These are phyloP conservation scores for Globisporangium abappressorium DNA, from an alignment of 352 stramenopile species.

Conservation along the genomic window DNA sequence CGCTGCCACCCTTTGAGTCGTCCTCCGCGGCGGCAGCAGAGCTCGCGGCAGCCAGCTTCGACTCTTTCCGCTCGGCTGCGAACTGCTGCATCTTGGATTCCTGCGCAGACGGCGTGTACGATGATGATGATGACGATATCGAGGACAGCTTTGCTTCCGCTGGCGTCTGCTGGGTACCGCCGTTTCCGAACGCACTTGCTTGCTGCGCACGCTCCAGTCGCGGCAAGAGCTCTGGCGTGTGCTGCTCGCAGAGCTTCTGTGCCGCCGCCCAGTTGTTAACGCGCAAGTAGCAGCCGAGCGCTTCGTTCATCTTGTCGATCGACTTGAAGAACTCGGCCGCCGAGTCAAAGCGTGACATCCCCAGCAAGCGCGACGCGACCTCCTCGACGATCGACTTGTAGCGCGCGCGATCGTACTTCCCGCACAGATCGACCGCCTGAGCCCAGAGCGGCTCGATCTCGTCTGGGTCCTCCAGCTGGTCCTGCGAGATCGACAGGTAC, in stretches of 20 bases:
- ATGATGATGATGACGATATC: slow-evolving; percentile 22
- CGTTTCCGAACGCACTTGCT: slow-evolving; percentile 67
- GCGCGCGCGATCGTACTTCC: slow-evolving; percentile 81
- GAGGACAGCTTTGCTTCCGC: slow-evolving; percentile 50
- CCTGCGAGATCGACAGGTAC: slow-evolving; percentile 81
- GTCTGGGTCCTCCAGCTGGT: slow-evolving; percentile 57
- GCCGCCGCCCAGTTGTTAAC: slow-evolving; percentile 74
- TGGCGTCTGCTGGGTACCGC: slow-evolving; percentile 26
- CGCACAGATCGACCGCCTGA: slow-evolving; percentile 85
- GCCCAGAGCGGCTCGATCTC: slow-evolving; percentile 89
- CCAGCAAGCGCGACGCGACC: slow-evolving; percentile 79
- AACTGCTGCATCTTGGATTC: slow-evolving; percentile 46
- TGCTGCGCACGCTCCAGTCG: slow-evolving; percentile 81
- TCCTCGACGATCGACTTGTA: slow-evolving; percentile 90
- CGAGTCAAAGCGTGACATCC: slow-evolving; percentile 80
- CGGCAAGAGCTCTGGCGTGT: slow-evolving; percentile 74
- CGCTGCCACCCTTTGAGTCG: slow-evolving; percentile 40
- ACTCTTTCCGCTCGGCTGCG: slow-evolving; percentile 47
- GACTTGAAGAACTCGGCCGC: slow-evolving; percentile 88
- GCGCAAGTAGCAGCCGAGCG: slow-evolving; percentile 83
- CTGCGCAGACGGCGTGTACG: slow-evolving; percentile 51
- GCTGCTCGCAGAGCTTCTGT: slow-evolving; percentile 77
- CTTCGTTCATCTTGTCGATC: slow-evolving; percentile 91
- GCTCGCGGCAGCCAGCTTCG: slow-evolving; percentile 27
- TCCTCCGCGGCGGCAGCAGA: slow-evolving; percentile 24